A percentile compares a stretch with the other conserved stretches of the same genome.
phyloP scores from a whole-genome alignment of 179 eudicot genomes.

The Beta lomatogona region DNA sequence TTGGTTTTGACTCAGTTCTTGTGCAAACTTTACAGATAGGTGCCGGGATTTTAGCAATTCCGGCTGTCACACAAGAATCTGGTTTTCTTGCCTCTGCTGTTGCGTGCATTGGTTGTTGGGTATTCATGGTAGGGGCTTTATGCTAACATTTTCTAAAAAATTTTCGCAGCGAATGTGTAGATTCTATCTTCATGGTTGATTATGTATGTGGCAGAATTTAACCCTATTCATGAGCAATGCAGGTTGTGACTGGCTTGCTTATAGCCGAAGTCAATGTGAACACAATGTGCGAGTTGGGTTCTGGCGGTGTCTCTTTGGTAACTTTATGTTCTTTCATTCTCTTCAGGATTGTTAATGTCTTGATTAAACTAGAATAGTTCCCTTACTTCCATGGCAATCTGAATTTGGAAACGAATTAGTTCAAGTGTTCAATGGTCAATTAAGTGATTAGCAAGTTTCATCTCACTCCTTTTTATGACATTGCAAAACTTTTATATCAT shows the following conservation, averaged over 20 bases:
- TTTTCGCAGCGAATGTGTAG: neutral
- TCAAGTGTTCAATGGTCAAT: neutral
- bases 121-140: slow-evolving; percentile 65
- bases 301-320: slow-evolving; percentile 97
- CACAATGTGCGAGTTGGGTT: slow-evolving; percentile 93
- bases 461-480: neutral
- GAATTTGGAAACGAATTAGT: neutral
- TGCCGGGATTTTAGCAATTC: slow-evolving; percentile 94
- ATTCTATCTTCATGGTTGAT: neutral
- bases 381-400: neutral
- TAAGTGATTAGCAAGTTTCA: neutral
- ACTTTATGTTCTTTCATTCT: slow-evolving; percentile 2
- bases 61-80: slow-evolving; percentile 90
- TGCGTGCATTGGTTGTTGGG: slow-evolving; percentile 77
- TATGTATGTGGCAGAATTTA: too few species aligned
- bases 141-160: neutral
- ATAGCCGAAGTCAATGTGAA: slow-evolving; percentile 93
- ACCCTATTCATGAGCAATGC: slow-evolving; percentile 23
- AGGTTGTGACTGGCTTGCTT: slow-evolving; percentile 91
- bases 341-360: neutral
- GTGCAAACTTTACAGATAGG: slow-evolving; percentile 53
- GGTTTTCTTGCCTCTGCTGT: slow-evolving; percentile 92
- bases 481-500: neutral
- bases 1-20: neutral
- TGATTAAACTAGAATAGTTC: neutral